A percentile compares a stretch with the other conserved stretches of the same genome.
Conservation (phyloP, 306 rosid species). For the Inga laurina region DNA sequence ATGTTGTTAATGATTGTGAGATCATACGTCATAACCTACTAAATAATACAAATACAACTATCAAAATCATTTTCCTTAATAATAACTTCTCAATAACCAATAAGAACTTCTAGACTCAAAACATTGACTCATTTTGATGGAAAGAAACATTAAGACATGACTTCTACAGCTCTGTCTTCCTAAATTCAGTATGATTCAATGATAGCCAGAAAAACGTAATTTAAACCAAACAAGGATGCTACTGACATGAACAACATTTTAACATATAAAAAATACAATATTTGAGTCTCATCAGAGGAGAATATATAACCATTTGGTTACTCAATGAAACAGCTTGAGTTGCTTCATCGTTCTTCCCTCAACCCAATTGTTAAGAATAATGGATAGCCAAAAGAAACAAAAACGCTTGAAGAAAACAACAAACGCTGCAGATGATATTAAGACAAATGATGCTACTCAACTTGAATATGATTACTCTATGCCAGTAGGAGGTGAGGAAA, state of each 20-base stretch:
- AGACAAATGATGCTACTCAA: slow-evolving; percentile 22
- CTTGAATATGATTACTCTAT: slow-evolving; percentile 6
- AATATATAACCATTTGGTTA: slow-evolving; percentile 20
- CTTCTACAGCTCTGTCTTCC: slow-evolving; percentile 9
- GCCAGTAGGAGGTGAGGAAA: slow-evolving; percentile 17
- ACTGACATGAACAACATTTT: slow-evolving; percentile 13
- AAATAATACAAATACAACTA: neutral
- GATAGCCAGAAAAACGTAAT: slow-evolving; percentile 10
- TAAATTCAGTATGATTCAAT: slow-evolving; percentile 6
- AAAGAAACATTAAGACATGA: slow-evolving; percentile 22
- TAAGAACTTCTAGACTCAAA: slow-evolving; percentile 10
- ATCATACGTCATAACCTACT: neutral
- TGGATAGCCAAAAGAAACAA: slow-evolving; percentile 26
- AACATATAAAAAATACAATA: slow-evolving; percentile 1
- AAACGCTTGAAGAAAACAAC: slow-evolving; percentile 4
- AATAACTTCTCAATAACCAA: neutral
- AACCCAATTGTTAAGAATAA: slow-evolving; percentile 5
- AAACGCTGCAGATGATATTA: slow-evolving; percentile 15
- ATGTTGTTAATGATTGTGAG: slow-evolving; percentile 18
- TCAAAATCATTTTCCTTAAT: slow-evolving; percentile 4
- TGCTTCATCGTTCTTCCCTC: slow-evolving; percentile 20
- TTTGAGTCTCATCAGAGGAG: slow-evolving; percentile 7
- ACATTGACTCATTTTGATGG: slow-evolving; percentile 4
- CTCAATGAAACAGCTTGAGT: slow-evolving; percentile 9
- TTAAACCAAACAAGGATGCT: slow-evolving; percentile 7